Conservation (phyloP, 768 basidiomycete genomes). For the Agrocybe chaxingu region DNA sequence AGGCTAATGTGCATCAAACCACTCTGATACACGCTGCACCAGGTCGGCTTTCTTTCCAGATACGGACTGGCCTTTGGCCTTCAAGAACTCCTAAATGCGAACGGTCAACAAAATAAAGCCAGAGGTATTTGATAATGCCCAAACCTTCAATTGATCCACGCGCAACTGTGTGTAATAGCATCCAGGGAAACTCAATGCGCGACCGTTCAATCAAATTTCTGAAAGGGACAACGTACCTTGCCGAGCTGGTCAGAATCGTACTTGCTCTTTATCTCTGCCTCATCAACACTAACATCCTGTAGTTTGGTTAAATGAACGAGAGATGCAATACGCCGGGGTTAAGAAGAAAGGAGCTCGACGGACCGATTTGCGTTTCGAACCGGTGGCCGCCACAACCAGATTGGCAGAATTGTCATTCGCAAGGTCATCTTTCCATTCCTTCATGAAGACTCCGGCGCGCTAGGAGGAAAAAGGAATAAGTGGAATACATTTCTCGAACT, state of each 20-base stretch:
- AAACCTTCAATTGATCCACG: constrained; percentile 76
- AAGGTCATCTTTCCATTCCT: constrained; percentile 67
- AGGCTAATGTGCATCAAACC: constrained; percentile 44
- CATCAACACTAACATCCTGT: constrained; percentile 62
- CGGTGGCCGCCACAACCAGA: constrained; percentile 40
- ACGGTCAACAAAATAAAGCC: constrained; percentile 7
- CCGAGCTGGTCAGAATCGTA: constrained; percentile 55
- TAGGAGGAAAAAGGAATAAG: constrained; percentile 9
- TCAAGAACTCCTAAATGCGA: constrained; percentile 62
- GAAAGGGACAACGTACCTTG: constrained; percentile 50
- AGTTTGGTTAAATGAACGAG: background rate
- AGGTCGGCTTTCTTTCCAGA: constrained; percentile 76
- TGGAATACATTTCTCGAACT: no score
- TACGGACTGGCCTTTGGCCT: constrained; percentile 54
- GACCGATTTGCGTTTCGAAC: constrained; percentile 74
- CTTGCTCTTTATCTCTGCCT: constrained; percentile 70
- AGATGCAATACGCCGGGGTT: background rate
- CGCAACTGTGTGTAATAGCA: constrained; percentile 46
- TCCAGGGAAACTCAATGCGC: constrained; percentile 7
- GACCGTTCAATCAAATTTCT: constrained; percentile 4
- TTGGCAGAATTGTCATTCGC: constrained; percentile 62
- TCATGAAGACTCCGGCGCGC: constrained; percentile 42
- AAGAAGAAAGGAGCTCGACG: constrained; percentile 23
- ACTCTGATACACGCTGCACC: constrained; percentile 61
- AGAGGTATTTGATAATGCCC: constrained; percentile 12